Percentiles rank a stretch among this genome's conserved stretches.
Evolutionary conservation across 2,329 filamentous ascomycete species (phyloP).

Genomic region (Penicillium italicum): DNA sequence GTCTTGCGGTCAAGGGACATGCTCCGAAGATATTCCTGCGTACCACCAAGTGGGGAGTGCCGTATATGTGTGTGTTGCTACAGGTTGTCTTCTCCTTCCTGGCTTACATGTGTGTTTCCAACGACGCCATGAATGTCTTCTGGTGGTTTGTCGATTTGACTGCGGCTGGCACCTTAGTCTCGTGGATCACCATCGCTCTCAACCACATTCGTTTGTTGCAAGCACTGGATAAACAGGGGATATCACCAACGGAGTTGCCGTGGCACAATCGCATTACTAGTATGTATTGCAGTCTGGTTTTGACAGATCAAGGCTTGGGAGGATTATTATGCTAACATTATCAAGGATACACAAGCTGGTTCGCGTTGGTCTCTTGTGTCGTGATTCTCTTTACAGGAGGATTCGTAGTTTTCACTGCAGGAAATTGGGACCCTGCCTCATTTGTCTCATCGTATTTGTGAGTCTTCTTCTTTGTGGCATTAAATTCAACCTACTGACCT

Average conservation of each 20-base stretch:
- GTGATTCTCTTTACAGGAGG: constrained; percentile 68
- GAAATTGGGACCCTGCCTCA: constrained; percentile 55
- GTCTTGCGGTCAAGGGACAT: constrained; percentile 47
- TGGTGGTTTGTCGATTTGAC: constrained; percentile 63
- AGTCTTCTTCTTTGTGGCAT: constrained; percentile 31
- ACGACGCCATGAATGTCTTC: constrained; percentile 60
- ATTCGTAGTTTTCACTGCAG: constrained; percentile 59
- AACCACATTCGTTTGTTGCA: constrained; percentile 58
- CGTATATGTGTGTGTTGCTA: constrained; percentile 42
- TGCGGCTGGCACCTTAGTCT: constrained; percentile 60
- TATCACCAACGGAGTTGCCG: constrained; percentile 51
- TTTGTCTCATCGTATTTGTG: constrained; percentile 64
- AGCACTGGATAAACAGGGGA: constrained; percentile 55
- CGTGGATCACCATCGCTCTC: constrained; percentile 59
- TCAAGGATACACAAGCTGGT: constrained; percentile 58
- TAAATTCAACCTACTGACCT: background rate
- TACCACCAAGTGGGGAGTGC: constrained; percentile 38
- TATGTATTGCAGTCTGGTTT: constrained; percentile 33
- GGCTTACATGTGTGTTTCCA: constrained; percentile 44
- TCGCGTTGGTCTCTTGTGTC: constrained; percentile 57
- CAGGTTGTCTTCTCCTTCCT: constrained; percentile 44
- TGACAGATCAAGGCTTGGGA: no score
- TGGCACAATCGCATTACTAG: constrained; percentile 63
- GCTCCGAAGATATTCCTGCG: constrained; percentile 51
- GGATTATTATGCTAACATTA: constrained; percentile 9